A percentile compares a stretch with the other conserved stretches of the same genome.
These are phyloP conservation scores for Pholiota molesta DNA, from an alignment of 768 basidiomycete genomes.

Conservation along the genomic window DNA sequence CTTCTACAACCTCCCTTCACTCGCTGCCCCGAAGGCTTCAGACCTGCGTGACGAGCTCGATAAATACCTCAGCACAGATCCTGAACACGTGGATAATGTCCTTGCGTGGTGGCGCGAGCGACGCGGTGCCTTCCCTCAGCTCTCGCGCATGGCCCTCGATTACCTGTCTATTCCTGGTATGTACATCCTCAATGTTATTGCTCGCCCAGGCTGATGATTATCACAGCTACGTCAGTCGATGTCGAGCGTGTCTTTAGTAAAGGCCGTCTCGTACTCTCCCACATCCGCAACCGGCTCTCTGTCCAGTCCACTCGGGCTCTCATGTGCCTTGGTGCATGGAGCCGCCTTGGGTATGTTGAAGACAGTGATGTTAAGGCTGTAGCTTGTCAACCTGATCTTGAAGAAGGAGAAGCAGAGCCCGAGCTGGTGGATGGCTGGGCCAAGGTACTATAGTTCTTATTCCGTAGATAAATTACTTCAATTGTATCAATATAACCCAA, in stretches of 20 bases:
- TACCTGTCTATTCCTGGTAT: slow-evolving; percentile 24
- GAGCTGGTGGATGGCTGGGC: no score
- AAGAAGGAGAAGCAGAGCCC: no score
- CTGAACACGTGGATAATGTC: slow-evolving; percentile 27
- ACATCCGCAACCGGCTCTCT: slow-evolving; percentile 27
- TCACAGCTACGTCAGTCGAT: slow-evolving; percentile 34
- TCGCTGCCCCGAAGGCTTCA: slow-evolving; percentile 11
- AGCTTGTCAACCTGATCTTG: slow-evolving; percentile 5
- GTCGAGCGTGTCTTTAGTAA: slow-evolving; percentile 32
- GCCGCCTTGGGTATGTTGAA: slow-evolving; percentile 28
- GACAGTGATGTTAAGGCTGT: slow-evolving; percentile 26
- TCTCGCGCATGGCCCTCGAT: slow-evolving; percentile 20
- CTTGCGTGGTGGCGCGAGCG: slow-evolving; percentile 19
- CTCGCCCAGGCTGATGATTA: background rate
- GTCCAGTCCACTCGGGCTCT: slow-evolving; percentile 29
- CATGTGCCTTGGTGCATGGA: slow-evolving; percentile 41
- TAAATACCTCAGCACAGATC: slow-evolving; percentile 19
- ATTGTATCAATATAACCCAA: no score
- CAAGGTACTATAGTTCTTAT: no score
- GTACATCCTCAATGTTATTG: background rate
- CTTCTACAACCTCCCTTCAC: slow-evolving; percentile 23
- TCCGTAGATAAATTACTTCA: no score
- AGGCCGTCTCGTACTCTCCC: slow-evolving; percentile 29
- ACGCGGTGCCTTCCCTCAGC: slow-evolving; percentile 11
- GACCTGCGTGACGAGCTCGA: slow-evolving; percentile 22